These are phyloP conservation scores for Endocladia muricata DNA, from an alignment of 31 red algal genomes.

Conservation along the genomic window DNA sequence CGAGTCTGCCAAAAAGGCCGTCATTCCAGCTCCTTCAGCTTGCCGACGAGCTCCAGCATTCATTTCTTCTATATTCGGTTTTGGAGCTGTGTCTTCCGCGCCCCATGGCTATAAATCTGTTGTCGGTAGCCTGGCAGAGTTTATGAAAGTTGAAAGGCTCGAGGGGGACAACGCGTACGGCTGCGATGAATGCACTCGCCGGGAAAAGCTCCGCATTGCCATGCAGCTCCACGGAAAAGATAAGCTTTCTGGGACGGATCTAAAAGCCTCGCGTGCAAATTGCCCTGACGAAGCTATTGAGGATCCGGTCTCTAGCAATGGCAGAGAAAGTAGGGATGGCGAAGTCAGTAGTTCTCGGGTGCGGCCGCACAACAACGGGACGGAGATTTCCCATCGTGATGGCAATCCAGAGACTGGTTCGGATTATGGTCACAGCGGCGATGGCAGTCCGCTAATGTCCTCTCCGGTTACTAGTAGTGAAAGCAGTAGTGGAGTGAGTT, in stretches of 20 bases:
- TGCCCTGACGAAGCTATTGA: not conserved
- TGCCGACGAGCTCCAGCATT: slow-evolving; percentile 28
- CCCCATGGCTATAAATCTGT: slow-evolving; percentile 63
- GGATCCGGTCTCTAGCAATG: not conserved
- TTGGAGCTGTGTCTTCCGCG: slow-evolving; percentile 17
- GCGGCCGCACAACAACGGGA: not conserved
- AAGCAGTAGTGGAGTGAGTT: slow-evolving; percentile 33
- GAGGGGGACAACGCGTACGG: slow-evolving; percentile 81
- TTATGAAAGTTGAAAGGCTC: slow-evolving; percentile 56
- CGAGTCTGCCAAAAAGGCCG: not conserved
- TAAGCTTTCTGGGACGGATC: not conserved
- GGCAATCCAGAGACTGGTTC: not conserved
- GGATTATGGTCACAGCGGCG: not conserved
- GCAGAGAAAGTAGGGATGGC: not conserved
- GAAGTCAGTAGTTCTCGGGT: not conserved
- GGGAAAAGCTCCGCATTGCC: slow-evolving; percentile 43
- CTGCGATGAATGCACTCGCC: slow-evolving; percentile 68
- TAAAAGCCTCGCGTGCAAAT: not conserved
- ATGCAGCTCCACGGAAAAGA: slow-evolving; percentile 1
- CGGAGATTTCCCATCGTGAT: not conserved
- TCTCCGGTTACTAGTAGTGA: slow-evolving; percentile 61
- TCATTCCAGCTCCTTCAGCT: not conserved
- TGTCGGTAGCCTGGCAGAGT: slow-evolving; percentile 42
- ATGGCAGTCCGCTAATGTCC: not conserved
- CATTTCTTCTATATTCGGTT: slow-evolving; percentile 34